Percentiles rank a stretch among this genome's conserved stretches.
Conservation (phyloP, 2,329 filamentous ascomycete species). For the Alternaria solani region DNA sequence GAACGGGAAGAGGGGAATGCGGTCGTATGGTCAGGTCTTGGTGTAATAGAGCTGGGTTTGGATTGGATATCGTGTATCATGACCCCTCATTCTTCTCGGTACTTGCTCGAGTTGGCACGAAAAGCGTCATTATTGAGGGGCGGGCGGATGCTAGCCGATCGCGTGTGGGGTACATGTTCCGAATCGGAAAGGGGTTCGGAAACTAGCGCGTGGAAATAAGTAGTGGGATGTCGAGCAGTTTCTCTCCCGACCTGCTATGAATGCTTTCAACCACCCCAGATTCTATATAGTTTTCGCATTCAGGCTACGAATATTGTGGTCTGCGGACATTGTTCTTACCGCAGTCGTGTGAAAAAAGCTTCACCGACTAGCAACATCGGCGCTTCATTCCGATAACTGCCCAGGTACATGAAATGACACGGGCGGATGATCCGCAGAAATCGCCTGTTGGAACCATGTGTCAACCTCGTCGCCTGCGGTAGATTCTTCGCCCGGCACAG, state of each 20-base stretch:
- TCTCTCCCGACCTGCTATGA: neutral
- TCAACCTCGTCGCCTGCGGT: conserved; percentile 5
- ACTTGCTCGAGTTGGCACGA: neutral
- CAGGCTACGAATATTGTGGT: neutral
- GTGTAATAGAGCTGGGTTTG: too few species aligned
- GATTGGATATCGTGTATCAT: neutral
- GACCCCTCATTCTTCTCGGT: conserved; percentile 9
- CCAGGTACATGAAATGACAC: too few species aligned
- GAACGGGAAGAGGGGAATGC: neutral
- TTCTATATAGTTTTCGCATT: neutral
- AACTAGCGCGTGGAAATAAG: neutral
- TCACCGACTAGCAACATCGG: neutral
- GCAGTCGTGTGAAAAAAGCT: neutral
- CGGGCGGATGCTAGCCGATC: conserved; percentile 1
- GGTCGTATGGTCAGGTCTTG: neutral
- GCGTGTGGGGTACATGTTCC: conserved; percentile 11
- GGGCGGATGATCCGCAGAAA: neutral
- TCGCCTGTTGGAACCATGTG: neutral
- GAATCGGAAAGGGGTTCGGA: conserved; percentile 8
- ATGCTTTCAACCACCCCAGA: neutral
- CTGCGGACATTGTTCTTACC: neutral
- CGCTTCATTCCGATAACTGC: neutral
- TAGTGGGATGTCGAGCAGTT: neutral
- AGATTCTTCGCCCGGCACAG: conserved; percentile 50
- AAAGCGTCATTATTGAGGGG: conserved; percentile 15